A percentile compares a stretch with the other conserved stretches of the same genome.
phyloP scores from a whole-genome alignment of 2,329 filamentous ascomycete species.

The Zalaria sp. region DNA sequence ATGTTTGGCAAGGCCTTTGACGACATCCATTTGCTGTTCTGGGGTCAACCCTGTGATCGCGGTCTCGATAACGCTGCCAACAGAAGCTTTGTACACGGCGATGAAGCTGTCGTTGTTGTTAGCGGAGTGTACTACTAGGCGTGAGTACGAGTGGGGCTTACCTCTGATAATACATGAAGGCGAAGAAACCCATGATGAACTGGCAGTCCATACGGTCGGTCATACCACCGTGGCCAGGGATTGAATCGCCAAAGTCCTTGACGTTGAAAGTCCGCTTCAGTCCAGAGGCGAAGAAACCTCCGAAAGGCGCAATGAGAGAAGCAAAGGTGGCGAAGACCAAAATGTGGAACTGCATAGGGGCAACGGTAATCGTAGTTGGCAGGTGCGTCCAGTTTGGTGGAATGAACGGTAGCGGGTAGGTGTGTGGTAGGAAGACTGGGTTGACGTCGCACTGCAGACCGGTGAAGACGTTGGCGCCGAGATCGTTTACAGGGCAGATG shows the following conservation, averaged over 20 bases:
- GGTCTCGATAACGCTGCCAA: conserved; percentile 78
- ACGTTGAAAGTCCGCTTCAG: conserved; percentile 99
- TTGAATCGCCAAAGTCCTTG: conserved; percentile 98
- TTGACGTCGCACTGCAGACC: conserved; percentile 83
- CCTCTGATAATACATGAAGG: conserved; percentile 89
- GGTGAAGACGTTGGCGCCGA: conserved; percentile 84
- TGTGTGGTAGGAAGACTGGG: conserved; percentile 72
- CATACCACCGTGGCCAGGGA: conserved; percentile 93
- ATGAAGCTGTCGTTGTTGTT: conserved; percentile 53
- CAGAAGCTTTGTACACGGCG: conserved; percentile 68
- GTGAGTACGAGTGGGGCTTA: neutral
- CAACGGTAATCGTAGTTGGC: conserved; percentile 58
- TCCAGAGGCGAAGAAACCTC: conserved; percentile 94
- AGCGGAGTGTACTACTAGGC: neutral
- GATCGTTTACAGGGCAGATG: conserved; percentile 92
- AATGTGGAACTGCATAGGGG: conserved; percentile 88
- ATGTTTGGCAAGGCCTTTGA: conserved; percentile 48
- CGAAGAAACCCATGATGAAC: conserved; percentile 99
- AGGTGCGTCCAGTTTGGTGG: conserved; percentile 53
- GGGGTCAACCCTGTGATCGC: conserved; percentile 78
- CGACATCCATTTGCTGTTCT: conserved; percentile 78
- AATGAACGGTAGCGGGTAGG: conserved; percentile 50
- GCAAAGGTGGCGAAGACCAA: conserved; percentile 84
- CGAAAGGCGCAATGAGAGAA: conserved; percentile 91
- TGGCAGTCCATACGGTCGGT: conserved; percentile 99